A percentile compares a stretch with the other conserved stretches of the same genome.
Evolutionary conservation across 495 filamentous ascomycete species (phyloP).

Genomic region (Arthonia radiata): DNA sequence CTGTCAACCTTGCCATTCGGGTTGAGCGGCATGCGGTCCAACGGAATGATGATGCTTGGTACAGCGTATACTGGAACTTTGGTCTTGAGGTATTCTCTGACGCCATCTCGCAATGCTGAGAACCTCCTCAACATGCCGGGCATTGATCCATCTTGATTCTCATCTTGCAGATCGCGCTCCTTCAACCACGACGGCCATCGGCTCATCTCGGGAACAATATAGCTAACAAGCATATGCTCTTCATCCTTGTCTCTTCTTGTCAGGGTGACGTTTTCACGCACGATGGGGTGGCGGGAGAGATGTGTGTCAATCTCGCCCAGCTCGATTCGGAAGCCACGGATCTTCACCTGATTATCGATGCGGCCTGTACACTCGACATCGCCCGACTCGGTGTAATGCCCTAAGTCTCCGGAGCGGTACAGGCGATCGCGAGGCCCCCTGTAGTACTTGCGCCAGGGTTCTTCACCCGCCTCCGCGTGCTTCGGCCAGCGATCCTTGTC

Average conservation of each 20-base stretch:
- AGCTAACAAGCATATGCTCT: conserved; percentile 72
- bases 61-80: conserved; percentile 65
- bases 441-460: conserved; percentile 59
- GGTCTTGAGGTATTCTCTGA: conserved; percentile 46
- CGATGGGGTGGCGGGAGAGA: conserved; percentile 48
- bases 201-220: conserved; percentile 61
- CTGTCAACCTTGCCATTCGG: conserved; percentile 91
- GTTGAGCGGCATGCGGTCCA: conserved; percentile 65
- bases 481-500: conserved; percentile 53
- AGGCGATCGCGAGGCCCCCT: conserved; percentile 67
- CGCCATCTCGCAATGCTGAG: conserved; percentile 41
- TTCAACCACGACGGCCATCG: conserved; percentile 46
- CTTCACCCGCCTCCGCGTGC: no score
- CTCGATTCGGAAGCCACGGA: conserved; percentile 86
- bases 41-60: conserved; percentile 53
- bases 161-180: conserved; percentile 25
- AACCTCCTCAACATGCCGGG: conserved; percentile 37
- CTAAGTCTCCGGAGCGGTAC: conserved; percentile 66
- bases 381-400: conserved; percentile 47
- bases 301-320: conserved; percentile 83
- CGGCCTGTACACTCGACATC: conserved; percentile 34
- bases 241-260: conserved; percentile 74
- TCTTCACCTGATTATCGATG: conserved; percentile 81
- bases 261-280: conserved; percentile 72
- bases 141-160: conserved; percentile 22